A percentile compares a stretch with the other conserved stretches of the same genome.
These are phyloP conservation scores for Hyphopichia pseudoburtonii DNA, from an alignment of 1,139 yeast genomes.

Conservation along the genomic window DNA sequence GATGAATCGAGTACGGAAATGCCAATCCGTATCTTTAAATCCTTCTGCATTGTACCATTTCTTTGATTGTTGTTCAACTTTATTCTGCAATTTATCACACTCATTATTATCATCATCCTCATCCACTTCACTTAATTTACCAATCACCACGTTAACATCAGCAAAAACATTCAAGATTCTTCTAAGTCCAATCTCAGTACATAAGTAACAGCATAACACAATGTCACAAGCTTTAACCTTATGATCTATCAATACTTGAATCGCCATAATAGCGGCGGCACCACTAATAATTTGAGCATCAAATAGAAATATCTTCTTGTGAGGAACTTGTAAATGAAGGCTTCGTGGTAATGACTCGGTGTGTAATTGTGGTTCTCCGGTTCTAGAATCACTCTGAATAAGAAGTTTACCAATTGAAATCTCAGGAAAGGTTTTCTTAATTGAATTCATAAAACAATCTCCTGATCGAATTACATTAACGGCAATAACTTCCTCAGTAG, in stretches of 20 bases:
- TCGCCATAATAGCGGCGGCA: constrained; percentile 93
- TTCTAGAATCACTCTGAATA: constrained; percentile 81
- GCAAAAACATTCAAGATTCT: constrained; percentile 76
- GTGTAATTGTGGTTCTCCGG: constrained; percentile 94
- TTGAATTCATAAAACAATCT: constrained; percentile 81
- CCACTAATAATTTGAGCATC: constrained; percentile 92
- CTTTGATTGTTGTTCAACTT: constrained; percentile 4
- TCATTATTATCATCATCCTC: constrained; percentile 14
- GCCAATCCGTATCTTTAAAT: constrained; percentile 51
- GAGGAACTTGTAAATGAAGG: constrained; percentile 28
- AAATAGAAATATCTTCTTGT: constrained; percentile 60
- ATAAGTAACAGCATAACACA: constrained; percentile 66
- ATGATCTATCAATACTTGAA: constrained; percentile 83
- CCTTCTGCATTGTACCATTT: constrained; percentile 34
- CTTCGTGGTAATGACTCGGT: constrained; percentile 56
- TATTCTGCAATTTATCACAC: constrained; percentile 6
- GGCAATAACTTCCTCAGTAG: constrained; percentile 57
- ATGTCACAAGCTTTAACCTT: constrained; percentile 65
- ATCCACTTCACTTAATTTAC: constrained; percentile 53
- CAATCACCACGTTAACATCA: constrained; percentile 65
- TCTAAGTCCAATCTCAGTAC: constrained; percentile 80
- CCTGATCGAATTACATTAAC: constrained; percentile 87
- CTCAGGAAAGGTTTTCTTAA: constrained; percentile 74
- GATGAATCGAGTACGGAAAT: constrained; percentile 69
- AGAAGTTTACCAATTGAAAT: constrained; percentile 77